These are phyloP conservation scores for Corchorus capsularis DNA, from an alignment of 345 rosid species.

Conservation along the genomic window DNA sequence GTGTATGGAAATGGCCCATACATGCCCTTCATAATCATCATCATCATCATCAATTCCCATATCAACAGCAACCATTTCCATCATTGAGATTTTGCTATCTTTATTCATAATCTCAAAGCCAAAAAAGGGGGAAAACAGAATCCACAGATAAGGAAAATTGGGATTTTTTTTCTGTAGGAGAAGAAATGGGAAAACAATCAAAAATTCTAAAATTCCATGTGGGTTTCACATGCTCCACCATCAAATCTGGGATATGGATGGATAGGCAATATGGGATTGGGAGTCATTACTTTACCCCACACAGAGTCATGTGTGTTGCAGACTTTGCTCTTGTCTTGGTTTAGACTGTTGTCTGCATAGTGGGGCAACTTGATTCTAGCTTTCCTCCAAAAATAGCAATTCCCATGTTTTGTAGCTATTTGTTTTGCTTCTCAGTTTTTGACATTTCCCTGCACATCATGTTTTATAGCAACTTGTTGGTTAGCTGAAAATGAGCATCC, in stretches of 20 bases:
- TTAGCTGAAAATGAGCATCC: constrained; percentile 38
- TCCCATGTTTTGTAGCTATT: not conserved
- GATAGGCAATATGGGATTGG: not conserved
- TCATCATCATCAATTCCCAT: not conserved
- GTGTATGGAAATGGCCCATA: not conserved
- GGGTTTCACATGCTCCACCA: constrained; percentile 40
- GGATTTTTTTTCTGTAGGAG: too few species aligned
- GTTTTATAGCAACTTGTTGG: constrained; percentile 44
- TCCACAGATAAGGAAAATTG: too few species aligned
- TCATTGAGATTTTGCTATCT: not conserved
- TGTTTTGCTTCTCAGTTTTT: not conserved
- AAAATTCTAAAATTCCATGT: constrained; percentile 23
- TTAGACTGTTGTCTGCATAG: not conserved
- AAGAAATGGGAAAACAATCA: not conserved
- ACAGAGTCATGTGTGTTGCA: constrained; percentile 21
- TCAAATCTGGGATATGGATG: constrained; percentile 2
- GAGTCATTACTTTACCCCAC: constrained; percentile 14
- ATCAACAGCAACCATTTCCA: not conserved
- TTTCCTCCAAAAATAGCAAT: not conserved
- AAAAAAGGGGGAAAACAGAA: not conserved
- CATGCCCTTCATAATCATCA: not conserved
- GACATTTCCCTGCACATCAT: not conserved
- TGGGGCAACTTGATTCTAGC: not conserved
- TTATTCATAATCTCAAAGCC: not conserved
- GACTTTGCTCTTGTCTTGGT: constrained; percentile 33